Percentiles rank a stretch among this genome's conserved stretches.
Conservation (phyloP, 1,139 yeast genomes). For the Diutina pseudorugosa region DNA sequence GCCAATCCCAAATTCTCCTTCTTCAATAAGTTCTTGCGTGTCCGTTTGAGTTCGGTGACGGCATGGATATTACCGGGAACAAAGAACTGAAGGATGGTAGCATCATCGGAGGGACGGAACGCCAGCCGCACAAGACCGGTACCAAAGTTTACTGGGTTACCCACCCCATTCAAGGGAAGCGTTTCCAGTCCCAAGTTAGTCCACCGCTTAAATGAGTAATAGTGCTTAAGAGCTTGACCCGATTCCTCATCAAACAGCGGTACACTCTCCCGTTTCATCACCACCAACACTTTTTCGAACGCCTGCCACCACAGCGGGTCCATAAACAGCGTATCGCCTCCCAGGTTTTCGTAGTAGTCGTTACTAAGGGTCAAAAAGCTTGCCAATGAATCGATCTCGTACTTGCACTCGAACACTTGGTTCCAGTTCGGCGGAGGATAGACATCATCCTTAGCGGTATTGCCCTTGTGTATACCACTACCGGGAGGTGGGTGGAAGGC, state of each 20-base stretch:
- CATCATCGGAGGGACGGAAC: conserved; percentile 85
- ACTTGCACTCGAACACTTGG: conserved; percentile 78
- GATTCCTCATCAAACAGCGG: conserved; percentile 49
- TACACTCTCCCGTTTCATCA: conserved; percentile 46
- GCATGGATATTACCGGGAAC: conserved; percentile 81
- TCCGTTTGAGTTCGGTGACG: conserved; percentile 44
- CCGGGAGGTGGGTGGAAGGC: conserved; percentile 80
- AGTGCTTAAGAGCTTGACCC: conserved; percentile 39
- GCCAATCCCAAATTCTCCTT: conserved; percentile 6
- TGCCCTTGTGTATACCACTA: conserved; percentile 39
- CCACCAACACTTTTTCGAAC: conserved; percentile 35
- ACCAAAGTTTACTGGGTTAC: conserved; percentile 66
- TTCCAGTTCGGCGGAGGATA: conserved; percentile 59
- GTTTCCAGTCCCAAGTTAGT: conserved; percentile 78
- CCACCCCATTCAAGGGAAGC: conserved; percentile 62
- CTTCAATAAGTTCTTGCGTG: conserved; percentile 11
- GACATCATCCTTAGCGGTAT: conserved; percentile 54
- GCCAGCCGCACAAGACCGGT: conserved; percentile 77
- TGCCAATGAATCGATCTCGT: conserved; percentile 79
- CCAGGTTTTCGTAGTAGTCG: conserved; percentile 48
- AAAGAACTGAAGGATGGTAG: conserved; percentile 68
- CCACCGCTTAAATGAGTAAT: conserved; percentile 58
- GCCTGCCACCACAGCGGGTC: conserved; percentile 50
- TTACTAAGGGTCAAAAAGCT: conserved; percentile 66
- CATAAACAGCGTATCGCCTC: conserved; percentile 39